Base-by-base conservation (phyloP, 305 asterid genomes). In the Fraxinus sp. region DNA sequence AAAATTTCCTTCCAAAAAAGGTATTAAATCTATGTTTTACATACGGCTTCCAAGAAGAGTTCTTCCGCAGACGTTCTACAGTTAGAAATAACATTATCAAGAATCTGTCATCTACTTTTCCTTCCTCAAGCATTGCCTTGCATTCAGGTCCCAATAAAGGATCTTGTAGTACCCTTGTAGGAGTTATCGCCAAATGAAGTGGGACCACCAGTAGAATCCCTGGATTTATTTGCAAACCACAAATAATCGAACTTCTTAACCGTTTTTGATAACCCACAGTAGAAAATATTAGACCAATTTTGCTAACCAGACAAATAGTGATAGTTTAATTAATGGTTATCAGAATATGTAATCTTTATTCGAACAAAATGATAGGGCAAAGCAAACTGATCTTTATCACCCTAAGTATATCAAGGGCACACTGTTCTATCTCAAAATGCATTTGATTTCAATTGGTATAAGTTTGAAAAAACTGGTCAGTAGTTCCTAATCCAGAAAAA, bases 11-110 rank as follows among this genome's bases (percentile, higher is more conserved):
- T 13, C 78, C 20, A 22, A 46, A 73, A n/a, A 41, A 59, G 66
- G 26, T n/a, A 26, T 30, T 28, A 70, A 14, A 70, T 70, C 75
- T 70, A 70, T 70, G 74, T 72, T 18, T 26, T 78, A 88, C 97
- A 52, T 88, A 95, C 99, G 98, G 97, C 89, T 92, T 93, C 99
- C 99, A 94, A 7, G 94, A 79, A 52, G 98, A 94, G 89, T 90
- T 92, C 87, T 85, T 89, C 55, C 97, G 89, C 28, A 87, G 87
- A 78, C 93, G 97, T 85, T 95, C 97, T 83, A 95, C 94, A 3
- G 89, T 92, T 70, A 95, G 88, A 89, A 94, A 95, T 89, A 94
- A 81, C 88, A 93, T 90, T 44, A 95, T 83, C 91, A 94, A 86
- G 89, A 95, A 89, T 37, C 97, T 84, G 82, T 94, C 99, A 87